Base-by-base conservation (phyloP, 768 basidiomycete species). In the Leccinum ochraceum region DNA sequence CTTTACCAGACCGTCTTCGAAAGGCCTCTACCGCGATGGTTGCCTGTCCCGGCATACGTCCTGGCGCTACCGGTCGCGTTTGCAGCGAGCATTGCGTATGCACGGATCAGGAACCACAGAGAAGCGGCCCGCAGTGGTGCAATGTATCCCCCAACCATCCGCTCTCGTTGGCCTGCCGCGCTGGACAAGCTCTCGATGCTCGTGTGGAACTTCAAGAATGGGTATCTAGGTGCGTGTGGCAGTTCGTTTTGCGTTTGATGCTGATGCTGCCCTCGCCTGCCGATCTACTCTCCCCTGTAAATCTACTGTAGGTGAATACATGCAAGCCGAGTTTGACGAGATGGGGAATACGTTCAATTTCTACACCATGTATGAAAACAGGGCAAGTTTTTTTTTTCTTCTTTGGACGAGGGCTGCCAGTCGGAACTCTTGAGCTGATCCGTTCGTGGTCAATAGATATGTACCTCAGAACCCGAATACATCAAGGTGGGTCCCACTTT, bases 111-210 rank as follows among this genome's bases (percentile, higher is more conserved):
- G 14, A 69, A 81, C 14, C 73, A 66, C 39, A 74, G 79, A 8
- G 68, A 74, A 13, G 85, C 85, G 8, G 76, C 76, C 9, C 69
- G 70, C 1, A 53, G 76, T 20, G 85, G 83, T 5, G 84, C 84
- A 28, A 76, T 79, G 10, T 69, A 81, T 22, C 69, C 80, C 0
- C 82, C 81, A 1, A 69, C 61, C 16, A 67, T 74, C 1, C 60
- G 67, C 28, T 81, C 80, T 0, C 78, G 71, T 44, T 73, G 63
- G 67, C 71, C 77, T 6, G 83, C 81, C 26, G 82, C 79, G 60
- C n/a, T 81, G 4, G 84, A 85, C 60, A 63, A 83, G 16, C 66
- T 84, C 26, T 62, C 64, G n/a, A 58, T 32, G 13, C 69, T 83
- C 73, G 70, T 76, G 55, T 63, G 74, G 54, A 76, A 78, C 36